Percentiles rank a stretch among this genome's conserved stretches.
Evolutionary conservation across 1,284 basidiomycete genomes (phyloP).

Genomic region (Irpex sp.): DNA sequence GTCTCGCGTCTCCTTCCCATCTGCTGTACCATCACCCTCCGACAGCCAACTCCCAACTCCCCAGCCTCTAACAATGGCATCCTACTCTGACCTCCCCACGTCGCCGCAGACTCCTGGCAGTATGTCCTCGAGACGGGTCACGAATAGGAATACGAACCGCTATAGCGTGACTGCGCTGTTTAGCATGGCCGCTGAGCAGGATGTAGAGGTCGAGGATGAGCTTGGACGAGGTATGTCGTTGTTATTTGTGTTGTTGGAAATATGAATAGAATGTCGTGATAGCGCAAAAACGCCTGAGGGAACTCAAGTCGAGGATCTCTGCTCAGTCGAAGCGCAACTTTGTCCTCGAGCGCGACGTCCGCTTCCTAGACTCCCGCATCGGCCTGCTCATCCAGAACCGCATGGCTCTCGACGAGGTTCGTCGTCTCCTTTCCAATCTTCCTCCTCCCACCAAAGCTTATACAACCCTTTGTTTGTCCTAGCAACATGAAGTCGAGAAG

Average conservation of each 20-base stretch:
- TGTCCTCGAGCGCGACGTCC: slow-evolving; percentile 95
- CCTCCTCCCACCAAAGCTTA: slow-evolving; percentile 1
- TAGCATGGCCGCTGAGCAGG: slow-evolving; percentile 97
- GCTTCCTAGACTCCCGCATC: slow-evolving; percentile 97
- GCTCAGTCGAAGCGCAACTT: slow-evolving; percentile 99
- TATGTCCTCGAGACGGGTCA: slow-evolving; percentile 68
- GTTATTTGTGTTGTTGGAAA: background rate
- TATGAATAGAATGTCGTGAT: slow-evolving; percentile 8
- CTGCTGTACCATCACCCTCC: slow-evolving; percentile 9
- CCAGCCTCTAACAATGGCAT: slow-evolving; percentile 50
- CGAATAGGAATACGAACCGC: slow-evolving; percentile 92
- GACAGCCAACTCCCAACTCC: slow-evolving; percentile 5
- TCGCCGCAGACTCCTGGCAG: slow-evolving; percentile 49
- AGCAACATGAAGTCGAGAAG: slow-evolving; percentile 92
- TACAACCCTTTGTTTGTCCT: slow-evolving; percentile 7
- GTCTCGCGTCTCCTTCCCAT: background rate
- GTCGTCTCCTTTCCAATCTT: slow-evolving; percentile 23
- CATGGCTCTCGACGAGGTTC: slow-evolving; percentile 93
- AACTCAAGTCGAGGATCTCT: slow-evolving; percentile 96
- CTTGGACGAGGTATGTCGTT: slow-evolving; percentile 80
- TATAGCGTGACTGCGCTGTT: slow-evolving; percentile 96
- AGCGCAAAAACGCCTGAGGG: slow-evolving; percentile 95
- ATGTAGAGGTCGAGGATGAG: slow-evolving; percentile 98
- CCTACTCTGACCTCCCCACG: slow-evolving; percentile 53
- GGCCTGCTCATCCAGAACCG: slow-evolving; percentile 97